These are phyloP conservation scores for Globisporangium apiculatum DNA, from an alignment of 352 stramenopile species.

Conservation along the genomic window DNA sequence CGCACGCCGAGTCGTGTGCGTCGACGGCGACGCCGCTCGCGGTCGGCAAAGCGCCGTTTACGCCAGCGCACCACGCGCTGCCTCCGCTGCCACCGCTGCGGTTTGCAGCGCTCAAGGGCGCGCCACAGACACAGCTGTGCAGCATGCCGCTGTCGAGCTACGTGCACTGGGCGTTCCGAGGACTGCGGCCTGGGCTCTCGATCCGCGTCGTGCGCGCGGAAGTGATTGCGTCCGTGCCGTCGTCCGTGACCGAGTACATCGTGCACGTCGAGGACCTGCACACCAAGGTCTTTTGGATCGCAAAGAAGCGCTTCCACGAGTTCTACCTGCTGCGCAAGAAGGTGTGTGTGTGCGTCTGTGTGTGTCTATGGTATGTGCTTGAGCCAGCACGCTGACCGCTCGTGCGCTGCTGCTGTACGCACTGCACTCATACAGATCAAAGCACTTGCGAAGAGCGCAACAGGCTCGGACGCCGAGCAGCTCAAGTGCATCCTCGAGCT, in stretches of 20 bases:
- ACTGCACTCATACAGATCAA: constrained; percentile 21
- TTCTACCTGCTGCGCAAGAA: constrained; percentile 66
- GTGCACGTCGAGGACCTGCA: constrained; percentile 71
- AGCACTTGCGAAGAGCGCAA: constrained; percentile 27
- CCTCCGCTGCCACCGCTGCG: constrained; percentile 48
- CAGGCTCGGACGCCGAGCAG: constrained; percentile 42
- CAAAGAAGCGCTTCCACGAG: constrained; percentile 74
- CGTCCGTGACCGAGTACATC: constrained; percentile 62
- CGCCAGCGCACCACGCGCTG: constrained; percentile 24
- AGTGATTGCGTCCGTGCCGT: constrained; percentile 40
- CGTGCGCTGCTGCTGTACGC: background rate
- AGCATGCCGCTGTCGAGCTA: constrained; percentile 50
- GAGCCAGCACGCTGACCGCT: too few species aligned
- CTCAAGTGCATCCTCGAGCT: constrained; percentile 70
- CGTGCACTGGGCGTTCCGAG: constrained; percentile 31
- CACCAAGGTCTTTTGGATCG: constrained; percentile 80
- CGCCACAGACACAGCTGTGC: constrained; percentile 19
- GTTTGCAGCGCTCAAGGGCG: constrained; percentile 40
- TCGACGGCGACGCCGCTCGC: constrained; percentile 11
- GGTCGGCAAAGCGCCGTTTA: constrained; percentile 13
- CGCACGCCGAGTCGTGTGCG: constrained; percentile 1
- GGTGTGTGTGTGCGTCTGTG: constrained; percentile 14
- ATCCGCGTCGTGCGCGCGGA: constrained; percentile 64
- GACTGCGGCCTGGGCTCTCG: constrained; percentile 60
- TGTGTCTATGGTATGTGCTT: background rate